Conservation (phyloP, 2,329 filamentous ascomycete species). For the Leptographium lundbergii region DNA sequence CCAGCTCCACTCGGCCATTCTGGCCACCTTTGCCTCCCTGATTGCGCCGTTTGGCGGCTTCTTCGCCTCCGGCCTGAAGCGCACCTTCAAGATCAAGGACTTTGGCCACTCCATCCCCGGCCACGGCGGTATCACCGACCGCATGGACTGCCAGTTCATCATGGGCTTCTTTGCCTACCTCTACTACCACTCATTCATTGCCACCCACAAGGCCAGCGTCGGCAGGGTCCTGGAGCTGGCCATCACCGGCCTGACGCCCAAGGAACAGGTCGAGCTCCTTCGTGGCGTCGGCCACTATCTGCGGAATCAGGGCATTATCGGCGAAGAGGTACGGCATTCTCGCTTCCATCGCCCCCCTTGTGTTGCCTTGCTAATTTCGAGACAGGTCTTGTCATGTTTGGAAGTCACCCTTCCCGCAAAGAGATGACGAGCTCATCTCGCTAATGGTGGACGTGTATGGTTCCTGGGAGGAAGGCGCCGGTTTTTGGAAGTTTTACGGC, state of each 20-base stretch:
- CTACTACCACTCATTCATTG: conserved; percentile 97
- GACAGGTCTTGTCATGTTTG: conserved; percentile 11
- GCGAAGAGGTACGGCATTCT: conserved; percentile 20
- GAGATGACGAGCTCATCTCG: conserved; percentile 2
- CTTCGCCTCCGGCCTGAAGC: conserved; percentile 94
- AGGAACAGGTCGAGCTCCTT: conserved; percentile 80
- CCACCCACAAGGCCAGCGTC: conserved; percentile 71
- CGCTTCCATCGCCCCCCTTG: neutral
- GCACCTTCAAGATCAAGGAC: conserved; percentile 99
- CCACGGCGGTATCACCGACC: conserved; percentile 94
- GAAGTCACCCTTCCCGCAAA: conserved; percentile 11
- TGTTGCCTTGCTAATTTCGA: neutral
- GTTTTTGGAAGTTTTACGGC: neutral
- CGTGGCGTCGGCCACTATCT: conserved; percentile 51
- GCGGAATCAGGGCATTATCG: conserved; percentile 46
- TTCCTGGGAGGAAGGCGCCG: neutral
- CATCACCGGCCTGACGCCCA: conserved; percentile 74
- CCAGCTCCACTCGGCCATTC: conserved; percentile 81
- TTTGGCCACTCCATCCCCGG: conserved; percentile 97
- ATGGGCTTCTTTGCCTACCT: conserved; percentile 99
- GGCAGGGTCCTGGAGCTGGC: conserved; percentile 82
- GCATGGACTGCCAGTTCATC: conserved; percentile 99
- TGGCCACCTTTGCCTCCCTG: conserved; percentile 88
- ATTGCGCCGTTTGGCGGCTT: conserved; percentile 97
- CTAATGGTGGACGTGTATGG: neutral